Evolutionary conservation across 805 yeast species (phyloP), one percentile per base, ranked within the genome.

Genomic region (Starmera dryadoides): DNA sequence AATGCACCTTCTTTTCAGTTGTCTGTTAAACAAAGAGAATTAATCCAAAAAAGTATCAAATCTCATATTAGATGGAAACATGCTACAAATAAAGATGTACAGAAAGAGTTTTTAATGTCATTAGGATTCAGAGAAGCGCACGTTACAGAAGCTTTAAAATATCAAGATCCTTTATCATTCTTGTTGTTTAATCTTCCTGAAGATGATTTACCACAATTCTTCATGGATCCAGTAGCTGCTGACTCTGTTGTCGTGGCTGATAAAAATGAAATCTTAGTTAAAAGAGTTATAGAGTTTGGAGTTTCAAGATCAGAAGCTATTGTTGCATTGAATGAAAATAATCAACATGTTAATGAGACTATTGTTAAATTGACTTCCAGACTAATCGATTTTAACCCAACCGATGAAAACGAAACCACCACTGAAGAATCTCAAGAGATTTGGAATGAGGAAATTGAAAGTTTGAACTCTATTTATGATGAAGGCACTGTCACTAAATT

Each of bases 161-260:
- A 85, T 52, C 56, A 54, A 37, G 73, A 67, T 47, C 70, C 73
- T 2, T 38, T 67, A 7, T 64, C 71, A 0, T 66, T 62, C 66
- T 69, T 91, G 16, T 61, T 91, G 10, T 80, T 89, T 47, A 93
- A 91, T 52, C 75, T 91, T 3, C 98, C 98, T 0, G 97, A 93
- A 46, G 98, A 89, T 54, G 98, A 91, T 52, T 64, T 91, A 25
- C 98, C 98, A 0, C 48, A 62, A 0, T 64, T 68, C 35, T 84
- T 84, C 50, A 16, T 48, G 3, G 68, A 71, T 15, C 77, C 79
- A 43, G 62, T 75, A 31, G 69, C 71, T 18, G 70, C 69, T 34
- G 87, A 80, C 48, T 66, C 81, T 0, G 38, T 55, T 19, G 50
- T 50, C 1, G 38, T 55, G 17, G 74, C 72, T 35, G 71, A 79